A percentile compares a stretch with the other conserved stretches of the same genome.
These are phyloP conservation scores for Apostasia ramifera DNA, from an alignment of 106 monocot genomes.

Conservation along the genomic window DNA sequence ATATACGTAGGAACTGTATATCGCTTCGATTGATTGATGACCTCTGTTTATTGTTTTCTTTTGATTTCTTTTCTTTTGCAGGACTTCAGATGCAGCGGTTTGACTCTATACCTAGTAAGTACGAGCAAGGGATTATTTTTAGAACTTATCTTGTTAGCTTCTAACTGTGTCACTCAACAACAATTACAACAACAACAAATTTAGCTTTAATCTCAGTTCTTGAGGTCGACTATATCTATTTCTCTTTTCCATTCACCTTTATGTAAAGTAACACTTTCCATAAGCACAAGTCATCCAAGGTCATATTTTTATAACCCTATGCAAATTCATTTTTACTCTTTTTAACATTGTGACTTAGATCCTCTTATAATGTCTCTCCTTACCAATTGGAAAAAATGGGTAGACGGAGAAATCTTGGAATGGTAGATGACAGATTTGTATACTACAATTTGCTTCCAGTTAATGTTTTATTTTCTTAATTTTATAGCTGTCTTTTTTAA, in stretches of 20 bases:
- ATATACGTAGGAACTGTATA: not conserved
- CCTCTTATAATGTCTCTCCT: too few relatives aligned
- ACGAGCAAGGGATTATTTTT: not conserved
- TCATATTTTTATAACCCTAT: too few relatives aligned
- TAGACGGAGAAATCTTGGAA: too few relatives aligned
- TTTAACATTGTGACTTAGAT: too few relatives aligned
- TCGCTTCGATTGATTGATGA: conserved; percentile 2
- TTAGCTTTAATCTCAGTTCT: not conserved
- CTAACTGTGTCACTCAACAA: not conserved
- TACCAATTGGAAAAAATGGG: too few relatives aligned
- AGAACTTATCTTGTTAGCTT: not conserved
- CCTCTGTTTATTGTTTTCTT: not conserved
- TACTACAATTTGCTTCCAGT: not conserved
- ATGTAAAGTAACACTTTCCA: too few relatives aligned
- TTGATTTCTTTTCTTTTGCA: conserved; percentile 16
- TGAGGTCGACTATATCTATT: not conserved
- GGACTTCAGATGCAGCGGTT: conserved; percentile 79
- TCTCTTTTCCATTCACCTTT: not conserved
- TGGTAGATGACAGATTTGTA: not conserved
- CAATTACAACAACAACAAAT: not conserved
- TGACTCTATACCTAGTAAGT: conserved; percentile 58
- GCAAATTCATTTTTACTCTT: too few relatives aligned
- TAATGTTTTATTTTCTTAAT: not conserved
- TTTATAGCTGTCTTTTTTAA: not conserved
- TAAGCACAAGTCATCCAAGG: not conserved